Conservation (phyloP, 345 rosid genomes). For the Lenwebbia sp. region DNA sequence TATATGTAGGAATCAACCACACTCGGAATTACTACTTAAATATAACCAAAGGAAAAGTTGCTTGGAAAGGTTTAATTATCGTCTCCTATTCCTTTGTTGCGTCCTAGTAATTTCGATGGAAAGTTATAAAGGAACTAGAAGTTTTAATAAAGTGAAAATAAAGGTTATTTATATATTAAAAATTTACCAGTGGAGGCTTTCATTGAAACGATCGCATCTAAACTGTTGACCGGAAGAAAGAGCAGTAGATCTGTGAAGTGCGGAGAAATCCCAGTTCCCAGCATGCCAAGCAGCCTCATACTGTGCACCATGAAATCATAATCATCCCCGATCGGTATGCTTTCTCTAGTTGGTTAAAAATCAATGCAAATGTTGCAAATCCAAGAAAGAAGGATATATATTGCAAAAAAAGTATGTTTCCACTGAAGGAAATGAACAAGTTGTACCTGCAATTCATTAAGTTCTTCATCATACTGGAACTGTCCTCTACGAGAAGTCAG, state of each 20-base stretch:
- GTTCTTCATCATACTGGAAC: constrained; percentile 67
- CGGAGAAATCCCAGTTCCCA: constrained; percentile 94
- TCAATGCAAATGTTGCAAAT: background rate
- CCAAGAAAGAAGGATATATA: background rate
- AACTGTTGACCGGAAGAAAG: constrained; percentile 29
- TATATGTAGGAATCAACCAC: background rate
- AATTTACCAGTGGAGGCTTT: constrained; percentile 71
- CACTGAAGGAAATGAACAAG: background rate
- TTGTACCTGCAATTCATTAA: constrained; percentile 80
- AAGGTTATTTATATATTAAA: background rate
- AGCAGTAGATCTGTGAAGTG: constrained; percentile 34
- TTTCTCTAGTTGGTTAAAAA: background rate
- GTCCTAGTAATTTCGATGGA: background rate
- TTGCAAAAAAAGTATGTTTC: background rate
- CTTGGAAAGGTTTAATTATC: background rate
- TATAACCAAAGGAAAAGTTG: background rate
- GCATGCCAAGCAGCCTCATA: constrained; percentile 98
- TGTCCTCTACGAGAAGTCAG: constrained; percentile 57
- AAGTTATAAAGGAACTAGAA: background rate
- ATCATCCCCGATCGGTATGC: background rate
- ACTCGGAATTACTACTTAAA: background rate
- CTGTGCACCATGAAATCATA: constrained; percentile 30
- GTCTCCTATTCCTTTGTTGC: background rate
- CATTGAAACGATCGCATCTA: constrained; percentile 53
- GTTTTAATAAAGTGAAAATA: background rate